These are phyloP conservation scores for Miscanthus lutarioriparius DNA, from an alignment of 176 grass and related monocot genomes.

Conservation along the genomic window DNA sequence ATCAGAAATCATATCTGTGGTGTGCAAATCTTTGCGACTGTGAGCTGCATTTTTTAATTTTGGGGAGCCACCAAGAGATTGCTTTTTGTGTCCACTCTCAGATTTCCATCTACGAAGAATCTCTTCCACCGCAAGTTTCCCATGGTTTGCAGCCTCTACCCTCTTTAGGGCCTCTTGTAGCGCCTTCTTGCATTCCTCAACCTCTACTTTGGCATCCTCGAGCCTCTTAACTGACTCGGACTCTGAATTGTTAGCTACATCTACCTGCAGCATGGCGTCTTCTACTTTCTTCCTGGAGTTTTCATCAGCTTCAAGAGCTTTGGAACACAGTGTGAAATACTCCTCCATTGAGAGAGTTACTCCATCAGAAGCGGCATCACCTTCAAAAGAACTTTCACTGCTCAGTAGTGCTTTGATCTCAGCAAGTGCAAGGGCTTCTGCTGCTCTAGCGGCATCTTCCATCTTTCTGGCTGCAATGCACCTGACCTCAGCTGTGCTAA, in stretches of 20 bases:
- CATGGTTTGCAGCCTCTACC: conserved; percentile 67
- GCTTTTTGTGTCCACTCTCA: conserved; percentile 47
- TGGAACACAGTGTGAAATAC: conserved; percentile 53
- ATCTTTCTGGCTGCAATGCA: conserved; percentile 79
- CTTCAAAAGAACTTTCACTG: conserved; percentile 49
- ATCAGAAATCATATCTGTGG: conserved; percentile 40
- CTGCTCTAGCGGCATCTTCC: conserved; percentile 82
- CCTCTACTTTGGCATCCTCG: conserved; percentile 64
- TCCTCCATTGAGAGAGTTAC: conserved; percentile 70
- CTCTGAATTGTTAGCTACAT: conserved; percentile 61
- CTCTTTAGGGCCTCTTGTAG: conserved; percentile 72
- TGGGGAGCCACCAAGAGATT: conserved; percentile 36
- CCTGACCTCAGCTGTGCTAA: conserved; percentile 65
- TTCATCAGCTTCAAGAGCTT: conserved; percentile 64
- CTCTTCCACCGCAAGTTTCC: conserved; percentile 67
- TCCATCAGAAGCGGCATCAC: conserved; percentile 25
- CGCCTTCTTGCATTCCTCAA: conserved; percentile 64
- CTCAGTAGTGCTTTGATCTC: conserved; percentile 75
- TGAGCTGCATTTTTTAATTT: conserved; percentile 71
- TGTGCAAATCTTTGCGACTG: conserved; percentile 26
- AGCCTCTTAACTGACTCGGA: conserved; percentile 45
- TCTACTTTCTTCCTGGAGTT: conserved; percentile 63
- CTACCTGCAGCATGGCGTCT: conserved; percentile 58
- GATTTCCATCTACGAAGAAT: conserved; percentile 63
- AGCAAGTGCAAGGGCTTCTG: conserved; percentile 74